Evolutionary conservation across 495 filamentous ascomycete genomes (phyloP).

Genomic region (Penicillium verhagenii): DNA sequence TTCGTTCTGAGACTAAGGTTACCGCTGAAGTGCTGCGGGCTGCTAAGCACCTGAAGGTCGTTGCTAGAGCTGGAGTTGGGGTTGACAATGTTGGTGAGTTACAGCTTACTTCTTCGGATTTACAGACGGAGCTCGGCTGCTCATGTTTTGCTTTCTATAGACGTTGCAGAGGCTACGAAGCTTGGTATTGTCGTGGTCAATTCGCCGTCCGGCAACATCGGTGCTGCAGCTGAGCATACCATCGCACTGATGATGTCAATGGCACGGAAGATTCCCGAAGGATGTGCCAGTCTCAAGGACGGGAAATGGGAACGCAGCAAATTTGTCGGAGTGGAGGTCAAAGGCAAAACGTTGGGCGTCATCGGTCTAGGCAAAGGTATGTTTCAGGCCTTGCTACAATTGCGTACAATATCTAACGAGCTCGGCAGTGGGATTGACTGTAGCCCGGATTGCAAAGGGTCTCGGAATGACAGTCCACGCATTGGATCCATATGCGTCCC

Average conservation of each 20-base stretch:
- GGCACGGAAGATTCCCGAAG: constrained; percentile 62
- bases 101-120: neutral
- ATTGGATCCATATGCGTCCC: constrained; percentile 66
- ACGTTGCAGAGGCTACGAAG: constrained; percentile 62
- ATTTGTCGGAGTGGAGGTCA: constrained; percentile 67
- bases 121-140: too few relatives aligned
- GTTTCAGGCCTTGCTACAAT: neutral
- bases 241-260: constrained; percentile 65
- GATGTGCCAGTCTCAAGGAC: constrained; percentile 54
- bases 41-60: constrained; percentile 61
- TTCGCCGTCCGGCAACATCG: constrained; percentile 66
- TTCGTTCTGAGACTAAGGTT: constrained; percentile 72
- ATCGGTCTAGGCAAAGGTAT: constrained; percentile 66
- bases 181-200: constrained; percentile 71
- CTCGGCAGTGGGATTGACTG: constrained; percentile 60
- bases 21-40: constrained; percentile 58
- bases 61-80: constrained; percentile 72
- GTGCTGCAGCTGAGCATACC: constrained; percentile 68
- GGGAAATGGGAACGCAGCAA: constrained; percentile 69
- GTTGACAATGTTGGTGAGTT: constrained; percentile 65
- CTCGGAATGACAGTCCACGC: constrained; percentile 67
- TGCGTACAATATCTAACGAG: neutral
- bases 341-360: constrained; percentile 65
- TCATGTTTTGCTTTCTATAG: too few relatives aligned
- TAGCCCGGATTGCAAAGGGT: constrained; percentile 65